Evolutionary conservation across 1,139 yeast species (phyloP).

Genomic region (Kodamaea derodonti): DNA sequence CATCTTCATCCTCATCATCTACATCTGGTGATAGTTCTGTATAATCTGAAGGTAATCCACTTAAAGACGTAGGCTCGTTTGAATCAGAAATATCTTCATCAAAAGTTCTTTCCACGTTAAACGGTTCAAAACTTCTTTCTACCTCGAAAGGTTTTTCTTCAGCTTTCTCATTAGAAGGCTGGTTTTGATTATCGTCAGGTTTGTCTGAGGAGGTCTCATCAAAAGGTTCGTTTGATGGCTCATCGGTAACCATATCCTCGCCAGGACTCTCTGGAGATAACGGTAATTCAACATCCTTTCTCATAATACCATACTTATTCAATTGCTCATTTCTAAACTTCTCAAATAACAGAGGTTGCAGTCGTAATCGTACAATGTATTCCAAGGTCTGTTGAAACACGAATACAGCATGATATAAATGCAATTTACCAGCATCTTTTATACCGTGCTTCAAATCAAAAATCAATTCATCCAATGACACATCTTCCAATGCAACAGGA

Average conservation of each 20-base stretch:
- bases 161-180: not conserved
- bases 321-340: conserved; percentile 27
- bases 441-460: conserved; percentile 29
- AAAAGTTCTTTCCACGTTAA: not conserved
- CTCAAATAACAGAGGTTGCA: conserved; percentile 20
- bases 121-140: not conserved
- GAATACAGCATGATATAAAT: conserved; percentile 35
- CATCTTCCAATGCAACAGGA: conserved; percentile 34
- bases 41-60: conserved; percentile 1
- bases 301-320: conserved; percentile 18
- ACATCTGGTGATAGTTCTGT: conserved; percentile 12
- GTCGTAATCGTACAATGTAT: conserved; percentile 32
- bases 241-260: not conserved
- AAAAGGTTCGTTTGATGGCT: not conserved
- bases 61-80: not conserved
- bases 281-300: not conserved
- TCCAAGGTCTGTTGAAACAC: conserved; percentile 29
- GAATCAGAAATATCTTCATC: not conserved
- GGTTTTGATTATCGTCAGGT: not conserved
- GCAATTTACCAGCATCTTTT: conserved; percentile 34
- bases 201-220: no score
- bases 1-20: conserved; percentile 7
- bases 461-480: conserved; percentile 32
- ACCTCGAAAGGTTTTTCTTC: not conserved
- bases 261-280: not conserved